Evolutionary conservation across 768 basidiomycete species (phyloP), one percentile per base, ranked within the genome.

Genomic region (Suillus tomentosus): DNA sequence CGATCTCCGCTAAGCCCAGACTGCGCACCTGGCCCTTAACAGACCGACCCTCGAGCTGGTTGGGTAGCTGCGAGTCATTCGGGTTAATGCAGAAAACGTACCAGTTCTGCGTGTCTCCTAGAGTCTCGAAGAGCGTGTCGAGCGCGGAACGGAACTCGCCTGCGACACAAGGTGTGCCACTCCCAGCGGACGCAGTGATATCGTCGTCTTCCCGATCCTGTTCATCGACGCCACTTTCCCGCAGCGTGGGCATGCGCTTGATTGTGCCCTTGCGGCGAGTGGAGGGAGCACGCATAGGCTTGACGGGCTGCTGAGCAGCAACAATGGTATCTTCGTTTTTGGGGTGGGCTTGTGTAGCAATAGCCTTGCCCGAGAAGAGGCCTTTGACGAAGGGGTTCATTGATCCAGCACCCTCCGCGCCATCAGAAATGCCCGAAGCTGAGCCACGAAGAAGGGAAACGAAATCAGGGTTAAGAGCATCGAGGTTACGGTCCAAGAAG

Each of bases 261-360:
- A 92, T 75, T 0, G 90, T 87, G 24, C 83, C 84, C 76, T 94
- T 95, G 63, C 95, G 84, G 55, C 94, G 83, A 0, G 90, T 96
- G 0, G 94, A 96, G 0, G 96, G 96, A 0, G 92, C 87, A 10
- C 96, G 88, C 89, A 97, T 94, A 0, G 96, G 96, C 76, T 96
- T 95, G 67, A 95, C 89, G 42, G 89, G 88, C 74, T 97, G 95
- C 72, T 95, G 94, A 0, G 95, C 95, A 6, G 95, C 86, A 17
- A 98, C 96, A 65, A 98, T 96, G 0, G 96, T 97, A 59, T 96
- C 95, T 70, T 98, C 95, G 70, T 96, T 90, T 66, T 90, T 81
- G 0, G 96, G 95, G 72, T 98, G 95, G 0, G 89, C 92, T 71
- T 95, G 90, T 0, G 94, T 96, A 0, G 95, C 93, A 66, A 99